Evolutionary conservation across 305 asterid genomes (phyloP), one percentile per base, ranked within the genome.

Genomic region (Caryopteris hybrid): DNA sequence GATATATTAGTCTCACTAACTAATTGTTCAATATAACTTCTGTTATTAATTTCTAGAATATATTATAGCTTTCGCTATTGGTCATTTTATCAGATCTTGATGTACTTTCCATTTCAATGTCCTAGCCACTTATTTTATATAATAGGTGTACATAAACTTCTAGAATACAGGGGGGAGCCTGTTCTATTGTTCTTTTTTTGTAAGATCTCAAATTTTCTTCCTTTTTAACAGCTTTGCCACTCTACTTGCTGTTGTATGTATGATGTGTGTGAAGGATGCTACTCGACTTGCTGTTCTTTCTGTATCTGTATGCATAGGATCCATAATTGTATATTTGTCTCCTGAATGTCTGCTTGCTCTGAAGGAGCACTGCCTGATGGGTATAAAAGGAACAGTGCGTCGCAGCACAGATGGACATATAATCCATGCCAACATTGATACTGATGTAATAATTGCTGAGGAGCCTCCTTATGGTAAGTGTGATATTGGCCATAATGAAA

Each of bases 351-450:
- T 56, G 76, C 47, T 75, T 70, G 21, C 70, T 70, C 21, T 81
- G 74, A 71, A 95, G 99, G 99, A 95, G 83, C 98, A 95, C 68
- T 95, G 97, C 85, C 78, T 95, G 83, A 89, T 95, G 99, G 99
- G 99, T 46, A 95, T 95, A 74, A 95, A 89, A 77, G 98, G 99
- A 76, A 95, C 98, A 34, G 98, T 95, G 18, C 97, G 99, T 64
- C 98, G 98, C 79, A 91, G 98, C 80, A 86, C 96, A 45, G 99
- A 95, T 79, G 98, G 97, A 53, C 99, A 95, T 85, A 91, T 95
- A 72, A 91, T 95, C 72, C 99, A 94, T 81, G 97, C 99, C 73
- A 95, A 95, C 88, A 95, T 95, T 70, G 99, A 95, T 76, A 95
- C 99, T 64, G 99, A 95, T 80, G 99, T 95, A 59, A 89, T 95